A percentile compares a stretch with the other conserved stretches of the same genome.
Conservation (phyloP, 495 filamentous ascomycete genomes). For the Aspergillus affinis region DNA sequence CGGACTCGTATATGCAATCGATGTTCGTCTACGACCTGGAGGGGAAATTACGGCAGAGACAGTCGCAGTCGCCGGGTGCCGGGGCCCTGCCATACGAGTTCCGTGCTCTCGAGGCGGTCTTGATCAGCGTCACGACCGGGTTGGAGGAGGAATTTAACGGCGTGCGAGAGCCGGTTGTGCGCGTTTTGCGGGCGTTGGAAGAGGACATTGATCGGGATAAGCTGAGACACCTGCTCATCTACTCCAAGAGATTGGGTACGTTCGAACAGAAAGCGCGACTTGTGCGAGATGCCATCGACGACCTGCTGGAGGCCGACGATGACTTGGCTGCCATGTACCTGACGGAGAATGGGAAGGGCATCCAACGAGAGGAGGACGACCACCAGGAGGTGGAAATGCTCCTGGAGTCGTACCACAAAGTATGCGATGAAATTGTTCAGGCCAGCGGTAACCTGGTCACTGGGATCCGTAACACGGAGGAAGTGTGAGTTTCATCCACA, state of each 20-base stretch:
- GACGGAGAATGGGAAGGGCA: constrained; percentile 76
- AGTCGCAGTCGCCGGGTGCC: constrained; percentile 40
- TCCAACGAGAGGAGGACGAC: constrained; percentile 75
- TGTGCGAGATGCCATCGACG: constrained; percentile 92
- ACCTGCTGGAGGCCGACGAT: constrained; percentile 96
- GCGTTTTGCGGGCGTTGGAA: constrained; percentile 84
- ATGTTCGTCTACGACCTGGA: constrained; percentile 92
- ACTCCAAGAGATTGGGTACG: constrained; percentile 92
- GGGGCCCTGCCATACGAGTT: constrained; percentile 64
- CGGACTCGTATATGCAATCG: constrained; percentile 90
- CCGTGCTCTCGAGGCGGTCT: constrained; percentile 55
- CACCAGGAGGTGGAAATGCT: constrained; percentile 97
- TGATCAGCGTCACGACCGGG: constrained; percentile 71
- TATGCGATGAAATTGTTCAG: constrained; percentile 97
- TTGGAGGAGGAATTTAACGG: constrained; percentile 92
- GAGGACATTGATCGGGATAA: constrained; percentile 97
- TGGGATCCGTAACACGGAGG: constrained; percentile 96
- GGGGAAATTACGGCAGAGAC: constrained; percentile 60
- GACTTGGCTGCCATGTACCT: constrained; percentile 95
- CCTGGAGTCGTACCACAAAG: constrained; percentile 94
- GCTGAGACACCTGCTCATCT: constrained; percentile 81
- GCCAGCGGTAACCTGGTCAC: constrained; percentile 88
- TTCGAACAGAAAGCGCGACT: constrained; percentile 97
- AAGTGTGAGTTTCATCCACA: constrained; percentile 72
- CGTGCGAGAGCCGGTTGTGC: constrained; percentile 86